Conservation (phyloP, 352 stramenopile genomes). For the Globisporangium nagaii region DNA sequence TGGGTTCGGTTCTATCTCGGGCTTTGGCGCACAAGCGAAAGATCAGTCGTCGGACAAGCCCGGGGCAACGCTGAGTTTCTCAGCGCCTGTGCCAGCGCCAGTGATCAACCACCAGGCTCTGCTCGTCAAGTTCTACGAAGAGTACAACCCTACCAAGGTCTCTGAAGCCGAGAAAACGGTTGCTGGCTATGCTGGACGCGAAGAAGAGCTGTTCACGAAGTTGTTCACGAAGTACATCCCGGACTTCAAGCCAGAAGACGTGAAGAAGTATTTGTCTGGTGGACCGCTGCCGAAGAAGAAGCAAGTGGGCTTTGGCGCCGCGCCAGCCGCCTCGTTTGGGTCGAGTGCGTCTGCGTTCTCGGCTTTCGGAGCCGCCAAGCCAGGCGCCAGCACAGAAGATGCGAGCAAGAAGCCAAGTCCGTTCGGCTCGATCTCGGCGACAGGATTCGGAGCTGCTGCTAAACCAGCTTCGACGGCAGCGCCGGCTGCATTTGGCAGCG, state of each 20-base stretch:
- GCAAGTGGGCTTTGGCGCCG: conserved; percentile 9
- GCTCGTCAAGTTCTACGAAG: conserved; percentile 59
- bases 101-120: conserved; percentile 37
- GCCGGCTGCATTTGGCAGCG: conserved; percentile 7
- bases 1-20: conserved; percentile 25
- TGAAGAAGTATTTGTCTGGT: conserved; percentile 57
- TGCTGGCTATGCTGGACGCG: conserved; percentile 42
- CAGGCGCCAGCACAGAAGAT: background rate
- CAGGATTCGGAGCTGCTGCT: conserved; percentile 2
- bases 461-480: conserved; percentile 7
- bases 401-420: conserved; percentile 14
- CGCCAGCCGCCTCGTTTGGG: conserved; percentile 8
- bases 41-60: conserved; percentile 5
- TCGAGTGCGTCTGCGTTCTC: conserved; percentile 8
- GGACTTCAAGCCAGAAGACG: conserved; percentile 43
- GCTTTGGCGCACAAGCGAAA: conserved; percentile 3
- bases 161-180: conserved; percentile 45
- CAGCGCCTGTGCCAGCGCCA: background rate
- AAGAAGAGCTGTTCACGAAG: conserved; percentile 52
- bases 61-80: conserved; percentile 6
- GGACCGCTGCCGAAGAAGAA: conserved; percentile 44
- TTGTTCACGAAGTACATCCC: conserved; percentile 62
- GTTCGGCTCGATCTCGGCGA: conserved; percentile 18
- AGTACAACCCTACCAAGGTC: conserved; percentile 48
- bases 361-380: conserved; percentile 12